These are phyloP conservation scores for Prunus davidiana DNA, from an alignment of 306 rosid genomes.

Conservation along the genomic window DNA sequence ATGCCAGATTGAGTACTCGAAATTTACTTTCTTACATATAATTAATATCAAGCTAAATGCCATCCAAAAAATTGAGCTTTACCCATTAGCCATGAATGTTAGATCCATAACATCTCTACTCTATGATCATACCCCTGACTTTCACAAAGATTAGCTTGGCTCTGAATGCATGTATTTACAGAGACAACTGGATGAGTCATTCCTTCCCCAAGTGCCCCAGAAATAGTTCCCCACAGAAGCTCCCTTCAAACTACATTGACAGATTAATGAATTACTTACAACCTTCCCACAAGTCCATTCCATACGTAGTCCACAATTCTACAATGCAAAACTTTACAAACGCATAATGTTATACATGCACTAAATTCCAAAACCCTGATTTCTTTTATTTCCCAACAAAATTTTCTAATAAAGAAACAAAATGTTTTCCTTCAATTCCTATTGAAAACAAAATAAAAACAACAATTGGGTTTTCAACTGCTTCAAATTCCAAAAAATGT, in stretches of 20 bases:
- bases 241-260: conserved; percentile 71
- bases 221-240: conserved; percentile 85
- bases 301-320: not conserved
- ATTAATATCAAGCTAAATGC: not conserved
- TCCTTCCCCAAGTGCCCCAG: conserved; percentile 93
- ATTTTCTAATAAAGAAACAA: not conserved
- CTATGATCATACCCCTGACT: conserved; percentile 45
- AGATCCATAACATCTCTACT: not conserved
- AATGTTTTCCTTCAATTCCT: too few species aligned
- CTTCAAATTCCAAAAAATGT: not conserved
- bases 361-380: not conserved
- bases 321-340: not conserved
- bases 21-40: not conserved
- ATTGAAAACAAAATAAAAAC: too few species aligned
- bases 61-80: not conserved
- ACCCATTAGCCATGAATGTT: not conserved
- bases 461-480: not conserved
- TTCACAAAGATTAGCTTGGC: conserved; percentile 71
- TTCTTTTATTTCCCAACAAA: not conserved
- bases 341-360: not conserved
- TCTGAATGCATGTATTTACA: conserved; percentile 72
- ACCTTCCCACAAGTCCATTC: not conserved
- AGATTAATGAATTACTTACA: not conserved
- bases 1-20: not conserved
- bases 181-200: conserved; percentile 89